Evolutionary conservation across 495 filamentous ascomycete species (phyloP).

Genomic region (Penicillium maclennaniae): DNA sequence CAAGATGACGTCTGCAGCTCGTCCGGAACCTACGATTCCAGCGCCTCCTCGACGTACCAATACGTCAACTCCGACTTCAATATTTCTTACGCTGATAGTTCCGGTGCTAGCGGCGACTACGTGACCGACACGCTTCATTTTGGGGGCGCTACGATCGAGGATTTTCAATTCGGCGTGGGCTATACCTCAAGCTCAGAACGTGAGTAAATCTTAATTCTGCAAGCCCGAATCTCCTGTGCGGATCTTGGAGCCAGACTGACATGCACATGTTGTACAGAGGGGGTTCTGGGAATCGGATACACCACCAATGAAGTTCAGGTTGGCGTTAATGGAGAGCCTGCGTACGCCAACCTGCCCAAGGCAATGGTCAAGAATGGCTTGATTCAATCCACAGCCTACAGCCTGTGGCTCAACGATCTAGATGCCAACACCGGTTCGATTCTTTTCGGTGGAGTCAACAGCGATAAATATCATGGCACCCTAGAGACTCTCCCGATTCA

Average conservation of each 20-base stretch:
- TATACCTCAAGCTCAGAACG: conserved; percentile 61
- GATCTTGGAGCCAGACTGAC: not conserved
- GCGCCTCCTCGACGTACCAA: conserved; percentile 73
- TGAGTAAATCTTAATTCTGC: conserved; percentile 14
- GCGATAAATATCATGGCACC: conserved; percentile 66
- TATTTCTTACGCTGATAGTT: conserved; percentile 87
- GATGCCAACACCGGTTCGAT: conserved; percentile 73
- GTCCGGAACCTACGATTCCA: conserved; percentile 68
- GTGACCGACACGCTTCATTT: conserved; percentile 73
- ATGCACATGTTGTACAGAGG: conserved; percentile 42
- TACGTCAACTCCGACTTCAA: conserved; percentile 78
- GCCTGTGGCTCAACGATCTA: conserved; percentile 52
- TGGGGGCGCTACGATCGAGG: conserved; percentile 54
- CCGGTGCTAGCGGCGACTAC: conserved; percentile 78
- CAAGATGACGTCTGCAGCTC: conserved; percentile 45
- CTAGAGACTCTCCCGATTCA: conserved; percentile 77
- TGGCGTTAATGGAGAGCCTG: conserved; percentile 48
- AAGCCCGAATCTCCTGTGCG: not conserved
- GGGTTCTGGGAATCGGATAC: conserved; percentile 93
- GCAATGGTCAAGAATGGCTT: conserved; percentile 64
- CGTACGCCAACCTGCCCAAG: conserved; percentile 78
- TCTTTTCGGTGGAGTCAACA: conserved; percentile 89
- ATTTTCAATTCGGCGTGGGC: conserved; percentile 84
- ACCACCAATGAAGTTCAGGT: conserved; percentile 75
- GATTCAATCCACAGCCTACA: conserved; percentile 81